Evolutionary conservation across 2,329 filamentous ascomycete genomes (phyloP).

Genomic region (Thelonectria discophora): DNA sequence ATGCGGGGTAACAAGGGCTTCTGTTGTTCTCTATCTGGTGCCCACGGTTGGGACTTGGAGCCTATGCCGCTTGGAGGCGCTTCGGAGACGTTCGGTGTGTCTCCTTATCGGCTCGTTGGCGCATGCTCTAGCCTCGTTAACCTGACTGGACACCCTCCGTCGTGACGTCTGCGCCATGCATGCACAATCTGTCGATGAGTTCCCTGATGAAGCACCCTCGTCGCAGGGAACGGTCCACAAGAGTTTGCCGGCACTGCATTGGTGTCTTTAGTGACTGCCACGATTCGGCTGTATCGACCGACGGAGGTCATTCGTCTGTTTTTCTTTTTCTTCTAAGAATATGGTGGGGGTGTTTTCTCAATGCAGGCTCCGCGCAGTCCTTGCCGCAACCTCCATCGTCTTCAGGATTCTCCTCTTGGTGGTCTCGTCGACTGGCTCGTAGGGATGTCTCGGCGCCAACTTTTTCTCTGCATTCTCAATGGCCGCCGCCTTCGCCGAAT

Average conservation of each 20-base stretch:
- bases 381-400: slow-evolving; percentile 54
- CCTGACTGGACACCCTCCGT: neutral
- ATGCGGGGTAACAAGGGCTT: slow-evolving; percentile 24
- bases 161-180: neutral
- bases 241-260: too few species aligned
- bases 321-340: neutral
- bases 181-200: neutral
- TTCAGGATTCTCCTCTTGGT: slow-evolving; percentile 52
- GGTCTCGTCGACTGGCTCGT: slow-evolving; percentile 58
- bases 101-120: slow-evolving; percentile 3
- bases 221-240: too few species aligned
- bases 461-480: slow-evolving; percentile 67
- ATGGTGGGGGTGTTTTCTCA: slow-evolving; percentile 1
- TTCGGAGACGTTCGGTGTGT: neutral
- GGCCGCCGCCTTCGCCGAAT: slow-evolving; percentile 66
- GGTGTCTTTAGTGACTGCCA: neutral
- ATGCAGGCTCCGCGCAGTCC: slow-evolving; percentile 49
- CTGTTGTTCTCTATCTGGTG: slow-evolving; percentile 1
- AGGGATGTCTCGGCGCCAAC: slow-evolving; percentile 69
- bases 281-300: neutral
- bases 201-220: too few species aligned
- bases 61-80: slow-evolving; percentile 8
- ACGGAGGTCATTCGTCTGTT: neutral
- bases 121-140: neutral
- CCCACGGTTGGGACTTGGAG: too few species aligned